Conservation (phyloP, 2,329 filamentous ascomycete species). For the Dactylellina cionopaga region DNA sequence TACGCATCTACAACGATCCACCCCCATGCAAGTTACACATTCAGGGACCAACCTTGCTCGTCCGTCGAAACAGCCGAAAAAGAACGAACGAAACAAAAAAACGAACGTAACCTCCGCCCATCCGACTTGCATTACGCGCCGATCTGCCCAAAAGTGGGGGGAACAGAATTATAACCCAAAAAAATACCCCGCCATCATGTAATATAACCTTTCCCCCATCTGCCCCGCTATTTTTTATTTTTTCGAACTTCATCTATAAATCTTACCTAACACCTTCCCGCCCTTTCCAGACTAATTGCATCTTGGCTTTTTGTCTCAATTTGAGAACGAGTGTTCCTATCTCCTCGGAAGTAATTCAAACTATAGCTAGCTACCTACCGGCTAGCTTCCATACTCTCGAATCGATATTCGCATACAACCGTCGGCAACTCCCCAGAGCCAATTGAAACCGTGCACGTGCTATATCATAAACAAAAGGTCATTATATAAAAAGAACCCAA, state of each 20-base stretch:
- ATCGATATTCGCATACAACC: too few species aligned
- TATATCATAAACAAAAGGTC: background rate
- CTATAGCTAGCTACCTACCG: too few species aligned
- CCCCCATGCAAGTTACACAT: background rate
- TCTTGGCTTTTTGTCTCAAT: background rate
- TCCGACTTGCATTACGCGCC: background rate
- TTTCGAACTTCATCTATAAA: background rate
- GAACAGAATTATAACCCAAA: background rate
- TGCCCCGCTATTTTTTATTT: conserved; percentile 21
- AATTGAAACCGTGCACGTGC: conserved; percentile 21
- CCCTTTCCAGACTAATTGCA: background rate
- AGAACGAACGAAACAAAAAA: too few species aligned
- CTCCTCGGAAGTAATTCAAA: conserved; percentile 20
- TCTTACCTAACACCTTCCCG: conserved; percentile 29
- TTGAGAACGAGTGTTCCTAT: too few species aligned
- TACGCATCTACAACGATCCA: too few species aligned
- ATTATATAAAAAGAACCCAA: background rate
- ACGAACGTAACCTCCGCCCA: background rate
- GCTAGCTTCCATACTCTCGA: too few species aligned
- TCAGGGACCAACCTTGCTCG: conserved; percentile 17
- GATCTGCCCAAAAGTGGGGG: background rate
- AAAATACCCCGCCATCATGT: conserved; percentile 15
- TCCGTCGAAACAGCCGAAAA: background rate
- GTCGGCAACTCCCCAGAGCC: too few species aligned
- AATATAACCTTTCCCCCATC: background rate